These are phyloP conservation scores for Gnomoniopsis smithogilvyi DNA, from an alignment of 2,329 filamentous ascomycete genomes.

Conservation along the genomic window DNA sequence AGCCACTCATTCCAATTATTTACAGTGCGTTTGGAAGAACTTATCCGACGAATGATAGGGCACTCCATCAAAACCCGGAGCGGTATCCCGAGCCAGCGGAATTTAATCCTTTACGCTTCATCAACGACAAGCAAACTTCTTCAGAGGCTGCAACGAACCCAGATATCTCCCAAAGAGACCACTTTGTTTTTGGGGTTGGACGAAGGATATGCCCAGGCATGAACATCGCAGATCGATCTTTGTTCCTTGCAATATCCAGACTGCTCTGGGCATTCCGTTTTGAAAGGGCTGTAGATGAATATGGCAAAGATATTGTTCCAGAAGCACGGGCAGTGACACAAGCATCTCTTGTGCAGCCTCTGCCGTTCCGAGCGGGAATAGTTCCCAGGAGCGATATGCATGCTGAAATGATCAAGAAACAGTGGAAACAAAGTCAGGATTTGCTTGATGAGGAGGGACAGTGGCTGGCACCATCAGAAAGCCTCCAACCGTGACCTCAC, in stretches of 20 bases:
- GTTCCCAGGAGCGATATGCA: background rate
- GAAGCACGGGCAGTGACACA: background rate
- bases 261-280: slow-evolving; percentile 44
- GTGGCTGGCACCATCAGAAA: background rate
- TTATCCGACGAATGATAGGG: slow-evolving; percentile 21
- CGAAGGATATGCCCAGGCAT: slow-evolving; percentile 56
- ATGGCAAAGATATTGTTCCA: background rate
- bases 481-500: background rate
- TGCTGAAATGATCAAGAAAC: background rate
- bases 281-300: background rate
- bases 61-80: slow-evolving; percentile 42
- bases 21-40: background rate
- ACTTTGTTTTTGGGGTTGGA: slow-evolving; percentile 54
- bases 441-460: background rate
- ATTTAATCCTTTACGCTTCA: slow-evolving; percentile 41
- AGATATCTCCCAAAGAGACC: slow-evolving; percentile 39
- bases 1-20: slow-evolving; percentile 6
- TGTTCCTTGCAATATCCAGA: slow-evolving; percentile 46
- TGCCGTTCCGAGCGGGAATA: background rate
- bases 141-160: slow-evolving; percentile 26
- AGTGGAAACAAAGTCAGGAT: background rate
- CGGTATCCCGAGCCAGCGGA: slow-evolving; percentile 36
- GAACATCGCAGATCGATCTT: slow-evolving; percentile 45
- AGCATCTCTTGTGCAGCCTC: background rate
- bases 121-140: slow-evolving; percentile 22